These are phyloP conservation scores for Eutrema yunnanense DNA, from an alignment of 345 rosid genomes.

Conservation along the genomic window DNA sequence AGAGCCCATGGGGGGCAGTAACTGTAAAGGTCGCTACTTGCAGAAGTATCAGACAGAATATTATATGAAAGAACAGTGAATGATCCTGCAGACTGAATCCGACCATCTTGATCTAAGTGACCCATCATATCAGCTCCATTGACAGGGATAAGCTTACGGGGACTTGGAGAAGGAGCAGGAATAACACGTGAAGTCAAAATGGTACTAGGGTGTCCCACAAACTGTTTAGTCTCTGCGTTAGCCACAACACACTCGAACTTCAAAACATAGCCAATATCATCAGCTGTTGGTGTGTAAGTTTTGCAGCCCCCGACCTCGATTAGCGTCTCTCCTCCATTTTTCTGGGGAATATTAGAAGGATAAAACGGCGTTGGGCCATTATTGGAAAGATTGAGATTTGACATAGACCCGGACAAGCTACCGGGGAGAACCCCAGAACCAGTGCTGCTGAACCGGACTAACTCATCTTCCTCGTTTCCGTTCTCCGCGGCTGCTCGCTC, in stretches of 20 bases:
- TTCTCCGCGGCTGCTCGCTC: constrained; percentile 91
- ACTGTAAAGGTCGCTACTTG: constrained; percentile 69
- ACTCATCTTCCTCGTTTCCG: constrained; percentile 88
- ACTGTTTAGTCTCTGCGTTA: constrained; percentile 62
- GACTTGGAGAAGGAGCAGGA: constrained; percentile 94
- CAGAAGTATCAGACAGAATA: constrained; percentile 75
- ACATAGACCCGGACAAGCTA: constrained; percentile 59
- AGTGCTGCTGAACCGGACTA: constrained; percentile 59
- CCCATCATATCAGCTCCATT: constrained; percentile 65
- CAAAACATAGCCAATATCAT: constrained; percentile 86
- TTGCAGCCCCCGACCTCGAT: constrained; percentile 86
- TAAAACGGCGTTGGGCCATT: constrained; percentile 75
- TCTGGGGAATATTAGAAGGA: constrained; percentile 66
- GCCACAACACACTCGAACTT: constrained; percentile 91
- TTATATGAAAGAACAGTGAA: constrained; percentile 95
- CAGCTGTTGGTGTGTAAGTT: constrained; percentile 91
- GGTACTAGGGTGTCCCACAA: constrained; percentile 63
- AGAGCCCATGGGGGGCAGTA: constrained; percentile 99
- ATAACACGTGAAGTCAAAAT: constrained; percentile 85
- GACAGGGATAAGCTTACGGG: constrained; percentile 76
- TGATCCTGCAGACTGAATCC: constrained; percentile 66
- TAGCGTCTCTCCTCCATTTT: constrained; percentile 74
- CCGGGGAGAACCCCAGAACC: constrained; percentile 59
- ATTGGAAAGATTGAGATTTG: constrained; percentile 47
- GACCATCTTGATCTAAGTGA: constrained; percentile 71